Evolutionary conservation across 495 filamentous ascomycete genomes (phyloP), one percentile per base, ranked within the genome.

Genomic region (Aspergillus saccharolyticus): DNA sequence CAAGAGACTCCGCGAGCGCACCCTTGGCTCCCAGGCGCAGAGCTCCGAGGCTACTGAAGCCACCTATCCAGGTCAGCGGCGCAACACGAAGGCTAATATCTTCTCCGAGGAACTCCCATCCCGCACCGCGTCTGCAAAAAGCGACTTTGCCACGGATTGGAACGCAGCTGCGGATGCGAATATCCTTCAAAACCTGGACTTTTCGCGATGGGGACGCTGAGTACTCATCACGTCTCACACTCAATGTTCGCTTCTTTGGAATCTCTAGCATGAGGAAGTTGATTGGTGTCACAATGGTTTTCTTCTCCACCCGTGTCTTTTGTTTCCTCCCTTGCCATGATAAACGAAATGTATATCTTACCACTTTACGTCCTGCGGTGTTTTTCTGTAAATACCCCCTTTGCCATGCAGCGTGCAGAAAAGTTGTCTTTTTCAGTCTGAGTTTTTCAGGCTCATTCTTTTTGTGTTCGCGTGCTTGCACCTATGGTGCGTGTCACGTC

Each of bases 1-100:
- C 64, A 87, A 86, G 63, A 78, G 83, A 52, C 79, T 99, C 24
- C 83, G 92, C 39, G 89, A 96, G 59, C 70, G 74, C 66, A 66
- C 66, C 58, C 56, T 77, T 12, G 65, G 60, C 7, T 60, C 66
- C 8, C 76, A 73, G 24, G 62, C 63, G 2, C 67, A 73, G 51
- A 63, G 53, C 25, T 30, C 69, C 1, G 76, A 75, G 49, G 53
- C 63, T 4, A 43, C 67, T 9, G 76, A 78, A 57, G 71, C 68
- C 1, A 63, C 72, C 14, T 77, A 77, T 45, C 70, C 74, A 16
- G 68, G 67, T 19, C 70, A 70, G 42, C 73, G 76, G n/a, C 76
- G 76, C 46, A 77, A 74, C 57, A 78, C 76, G 0, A 75, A 77
- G 45, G 58, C 73, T 45, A 78, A 72, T 28, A 77, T 77, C 25